phyloP scores from a whole-genome alignment of 768 basidiomycete genomes.

The Chalciporus piperatus region DNA sequence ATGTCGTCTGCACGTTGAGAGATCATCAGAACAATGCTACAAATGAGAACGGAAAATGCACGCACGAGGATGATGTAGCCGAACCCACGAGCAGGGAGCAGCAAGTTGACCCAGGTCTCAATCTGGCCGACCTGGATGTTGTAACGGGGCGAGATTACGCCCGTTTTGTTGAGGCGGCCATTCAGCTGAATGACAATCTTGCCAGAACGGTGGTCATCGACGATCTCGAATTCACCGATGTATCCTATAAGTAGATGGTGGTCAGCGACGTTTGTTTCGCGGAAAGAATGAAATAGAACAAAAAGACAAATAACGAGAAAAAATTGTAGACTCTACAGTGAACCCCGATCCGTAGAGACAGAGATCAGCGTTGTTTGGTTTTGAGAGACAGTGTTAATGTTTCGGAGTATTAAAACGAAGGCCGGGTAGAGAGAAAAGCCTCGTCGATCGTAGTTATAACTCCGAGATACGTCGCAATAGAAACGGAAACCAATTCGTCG shows the following conservation, averaged over 20 bases:
- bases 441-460: slow-evolving; percentile 85
- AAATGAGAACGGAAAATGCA: slow-evolving; percentile 10
- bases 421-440: slow-evolving; percentile 54
- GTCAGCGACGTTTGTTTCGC: neutral
- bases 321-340: slow-evolving; percentile 33
- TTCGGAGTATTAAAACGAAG: slow-evolving; percentile 84
- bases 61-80: slow-evolving; percentile 92
- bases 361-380: slow-evolving; percentile 54
- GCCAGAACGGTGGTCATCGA: slow-evolving; percentile 97
- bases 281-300: neutral
- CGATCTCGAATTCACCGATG: slow-evolving; percentile 97
- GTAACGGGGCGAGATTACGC: slow-evolving; percentile 99
- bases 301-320: slow-evolving; percentile 1
- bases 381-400: slow-evolving; percentile 55
- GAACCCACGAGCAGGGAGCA: slow-evolving; percentile 94
- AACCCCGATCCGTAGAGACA: slow-evolving; percentile 21
- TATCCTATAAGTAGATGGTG: slow-evolving; percentile 57
- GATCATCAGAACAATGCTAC: neutral
- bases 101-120: slow-evolving; percentile 94
- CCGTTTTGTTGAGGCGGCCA: slow-evolving; percentile 98
- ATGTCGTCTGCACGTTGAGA: slow-evolving; percentile 68
- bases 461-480: slow-evolving; percentile 46
- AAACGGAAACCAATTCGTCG: neutral
- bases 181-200: slow-evolving; percentile 99
- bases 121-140: slow-evolving; percentile 93